Percentiles rank a stretch among this genome's conserved stretches.
These are phyloP conservation scores for Fusarium chaquense DNA, from an alignment of 2,329 filamentous ascomycete species.

Conservation along the genomic window DNA sequence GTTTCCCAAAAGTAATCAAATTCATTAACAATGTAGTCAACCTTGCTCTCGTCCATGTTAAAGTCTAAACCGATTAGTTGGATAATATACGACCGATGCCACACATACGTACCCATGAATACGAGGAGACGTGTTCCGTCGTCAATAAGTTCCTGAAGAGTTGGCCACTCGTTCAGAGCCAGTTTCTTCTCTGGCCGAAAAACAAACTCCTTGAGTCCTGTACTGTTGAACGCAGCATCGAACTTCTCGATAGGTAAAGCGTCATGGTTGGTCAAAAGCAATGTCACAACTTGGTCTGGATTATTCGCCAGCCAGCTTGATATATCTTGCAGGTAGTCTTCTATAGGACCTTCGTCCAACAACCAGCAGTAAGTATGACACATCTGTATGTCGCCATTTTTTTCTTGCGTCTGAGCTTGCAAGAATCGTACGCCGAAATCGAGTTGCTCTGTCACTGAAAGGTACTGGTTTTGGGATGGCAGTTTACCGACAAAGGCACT, in stretches of 20 bases:
- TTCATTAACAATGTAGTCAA: constrained; percentile 73
- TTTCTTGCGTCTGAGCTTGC: constrained; percentile 71
- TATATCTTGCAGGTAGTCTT: constrained; percentile 66
- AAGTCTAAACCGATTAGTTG: constrained; percentile 65
- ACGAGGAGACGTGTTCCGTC: constrained; percentile 73
- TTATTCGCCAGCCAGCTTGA: constrained; percentile 71
- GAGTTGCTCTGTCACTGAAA: constrained; percentile 69
- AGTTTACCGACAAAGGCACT: constrained; percentile 70
- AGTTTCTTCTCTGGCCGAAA: constrained; percentile 63
- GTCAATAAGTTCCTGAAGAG: constrained; percentile 73
- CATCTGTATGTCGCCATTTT: constrained; percentile 64
- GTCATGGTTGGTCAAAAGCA: constrained; percentile 74
- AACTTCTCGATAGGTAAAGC: constrained; percentile 67
- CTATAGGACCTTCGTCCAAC: constrained; percentile 69
- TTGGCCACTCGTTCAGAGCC: constrained; percentile 72
- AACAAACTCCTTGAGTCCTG: constrained; percentile 67
- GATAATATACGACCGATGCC: neutral
- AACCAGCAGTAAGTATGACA: constrained; percentile 74
- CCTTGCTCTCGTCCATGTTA: constrained; percentile 59
- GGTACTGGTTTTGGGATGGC: constrained; percentile 70
- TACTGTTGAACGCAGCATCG: constrained; percentile 64
- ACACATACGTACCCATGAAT: constrained; percentile 69
- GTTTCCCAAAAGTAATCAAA: constrained; percentile 80
- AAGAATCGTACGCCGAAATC: constrained; percentile 72
- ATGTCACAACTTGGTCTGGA: constrained; percentile 70